Conservation (phyloP, 805 yeast genomes). For the Pichia thaimueangensis region DNA sequence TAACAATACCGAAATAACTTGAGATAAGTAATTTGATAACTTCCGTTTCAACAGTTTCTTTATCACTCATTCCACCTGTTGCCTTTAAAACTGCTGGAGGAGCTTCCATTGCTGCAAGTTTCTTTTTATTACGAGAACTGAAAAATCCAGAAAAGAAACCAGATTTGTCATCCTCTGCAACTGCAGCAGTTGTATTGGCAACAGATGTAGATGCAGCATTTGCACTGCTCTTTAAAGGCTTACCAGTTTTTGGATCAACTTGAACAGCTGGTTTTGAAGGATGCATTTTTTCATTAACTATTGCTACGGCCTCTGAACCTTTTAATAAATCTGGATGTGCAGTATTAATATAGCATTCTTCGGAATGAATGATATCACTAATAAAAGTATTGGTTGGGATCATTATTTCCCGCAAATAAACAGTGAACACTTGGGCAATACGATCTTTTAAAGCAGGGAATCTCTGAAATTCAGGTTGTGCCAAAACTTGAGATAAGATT, state of each 20-base stretch:
- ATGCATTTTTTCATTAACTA: slow-evolving; percentile 82
- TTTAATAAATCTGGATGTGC: slow-evolving; percentile 95
- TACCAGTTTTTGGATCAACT: slow-evolving; percentile 87
- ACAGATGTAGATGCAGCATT: slow-evolving; percentile 23
- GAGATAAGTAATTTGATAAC: slow-evolving; percentile 88
- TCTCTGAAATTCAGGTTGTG: slow-evolving; percentile 76
- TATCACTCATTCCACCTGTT: slow-evolving; percentile 84
- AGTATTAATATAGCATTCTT: slow-evolving; percentile 92
- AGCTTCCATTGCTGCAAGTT: slow-evolving; percentile 92
- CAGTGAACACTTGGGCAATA: slow-evolving; percentile 70
- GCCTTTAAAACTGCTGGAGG: slow-evolving; percentile 95
- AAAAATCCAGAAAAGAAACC: slow-evolving; percentile 97
- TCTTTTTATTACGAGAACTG: slow-evolving; percentile 85
- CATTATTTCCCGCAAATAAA: slow-evolving; percentile 70
- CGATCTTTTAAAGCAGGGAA: slow-evolving; percentile 90
- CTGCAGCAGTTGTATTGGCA: slow-evolving; percentile 29
- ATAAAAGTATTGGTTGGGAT: slow-evolving; percentile 85
- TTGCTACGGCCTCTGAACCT: slow-evolving; percentile 91
- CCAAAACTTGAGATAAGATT: slow-evolving; percentile 75
- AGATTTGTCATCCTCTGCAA: slow-evolving; percentile 39
- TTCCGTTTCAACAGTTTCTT: slow-evolving; percentile 95
- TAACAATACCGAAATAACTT: slow-evolving; percentile 87
- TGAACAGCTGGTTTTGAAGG: slow-evolving; percentile 59
- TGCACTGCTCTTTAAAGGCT: slow-evolving; percentile 36
- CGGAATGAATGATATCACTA: slow-evolving; percentile 73